Evolutionary conservation across 1,284 basidiomycete genomes (phyloP), one percentile per base, ranked within the genome.

Genomic region (Fomitiporia mediterranea): DNA sequence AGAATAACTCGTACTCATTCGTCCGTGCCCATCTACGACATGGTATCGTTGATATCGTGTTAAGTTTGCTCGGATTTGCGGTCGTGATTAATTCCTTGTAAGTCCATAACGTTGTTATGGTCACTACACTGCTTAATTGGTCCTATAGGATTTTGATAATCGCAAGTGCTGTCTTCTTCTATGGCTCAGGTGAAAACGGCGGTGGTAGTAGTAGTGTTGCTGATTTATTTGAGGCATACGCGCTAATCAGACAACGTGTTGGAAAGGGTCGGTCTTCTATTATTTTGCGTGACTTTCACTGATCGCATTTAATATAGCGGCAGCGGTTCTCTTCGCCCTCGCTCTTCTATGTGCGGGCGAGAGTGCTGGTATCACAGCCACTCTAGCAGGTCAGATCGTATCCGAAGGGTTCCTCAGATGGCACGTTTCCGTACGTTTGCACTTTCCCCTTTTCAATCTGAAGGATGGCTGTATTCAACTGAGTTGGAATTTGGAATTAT

Each of bases 321-420:
- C 90, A 15, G 94, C 87, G 0, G 81, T 86, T 30, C 72, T 96
- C 42, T 97, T 97, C 65, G 93, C 94, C 0, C 67, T 98, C 34
- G 90, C 90, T 0, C 73, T 97, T 9, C 78, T 97, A 7, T 85
- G 87, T 38, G 80, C 94, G 0, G 95, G 95, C 2, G 94, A 98
- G 75, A 93, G 91, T 61, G 91, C 95, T 0, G 91, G 89, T 4
- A 83, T 98, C 60, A 91, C 97, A 1, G 94, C 92, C 5, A 98
- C 94, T 0, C 79, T 98, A 11, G 90, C 94, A 0, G 96, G 95
- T 0, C 88, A 98, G 71, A 86, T 94, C 43, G 89, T 98, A 30
- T 88, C 86, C 0, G 96, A 98, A 71, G 96, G 96, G 0, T 97
- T 98, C 70, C 79, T 99, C 60, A 82, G 84, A 55, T 98, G 95